These are phyloP conservation scores for Ogataea zsoltii DNA, from an alignment of 805 yeast species.

Conservation along the genomic window DNA sequence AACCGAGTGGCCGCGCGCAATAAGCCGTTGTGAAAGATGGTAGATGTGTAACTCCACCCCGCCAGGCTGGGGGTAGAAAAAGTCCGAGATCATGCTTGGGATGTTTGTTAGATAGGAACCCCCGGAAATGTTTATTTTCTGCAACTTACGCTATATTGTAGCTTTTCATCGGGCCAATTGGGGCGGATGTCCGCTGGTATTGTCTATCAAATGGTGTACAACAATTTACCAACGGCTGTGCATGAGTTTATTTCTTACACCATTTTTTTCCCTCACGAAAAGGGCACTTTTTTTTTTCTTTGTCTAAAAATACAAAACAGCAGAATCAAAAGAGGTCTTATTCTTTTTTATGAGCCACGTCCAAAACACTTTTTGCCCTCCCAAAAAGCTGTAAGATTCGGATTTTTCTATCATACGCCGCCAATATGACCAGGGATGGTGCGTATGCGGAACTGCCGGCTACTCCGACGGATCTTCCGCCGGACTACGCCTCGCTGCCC, in stretches of 20 bases:
- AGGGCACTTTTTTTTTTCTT: not conserved
- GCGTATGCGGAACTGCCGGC: slow-evolving; percentile 11
- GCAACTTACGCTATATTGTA: slow-evolving; percentile 33
- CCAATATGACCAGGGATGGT: slow-evolving; percentile 12
- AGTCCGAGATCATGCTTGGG: slow-evolving; percentile 83
- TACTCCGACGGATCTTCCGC: slow-evolving; percentile 22
- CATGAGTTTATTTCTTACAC: not conserved
- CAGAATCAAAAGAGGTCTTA: not conserved
- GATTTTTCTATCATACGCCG: not conserved
- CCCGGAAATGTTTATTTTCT: not conserved
- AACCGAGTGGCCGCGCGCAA: slow-evolving; percentile 81
- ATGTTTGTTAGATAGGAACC: not conserved
- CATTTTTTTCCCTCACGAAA: not conserved
- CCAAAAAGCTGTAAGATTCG: too few relatives aligned
- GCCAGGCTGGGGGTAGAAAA: slow-evolving; percentile 97
- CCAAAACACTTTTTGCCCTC: too few relatives aligned
- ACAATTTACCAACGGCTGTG: slow-evolving; percentile 3
- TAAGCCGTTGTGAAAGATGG: slow-evolving; percentile 82
- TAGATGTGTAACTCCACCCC: slow-evolving; percentile 96
- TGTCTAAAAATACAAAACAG: not conserved
- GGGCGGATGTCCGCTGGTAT: not conserved
- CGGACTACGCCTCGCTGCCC: slow-evolving; percentile 22
- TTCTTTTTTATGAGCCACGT: not conserved
- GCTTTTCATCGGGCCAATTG: slow-evolving; percentile 18
- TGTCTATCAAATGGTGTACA: not conserved